Conservation (phyloP, 2,329 filamentous ascomycete species). For the Dothistroma pini region DNA sequence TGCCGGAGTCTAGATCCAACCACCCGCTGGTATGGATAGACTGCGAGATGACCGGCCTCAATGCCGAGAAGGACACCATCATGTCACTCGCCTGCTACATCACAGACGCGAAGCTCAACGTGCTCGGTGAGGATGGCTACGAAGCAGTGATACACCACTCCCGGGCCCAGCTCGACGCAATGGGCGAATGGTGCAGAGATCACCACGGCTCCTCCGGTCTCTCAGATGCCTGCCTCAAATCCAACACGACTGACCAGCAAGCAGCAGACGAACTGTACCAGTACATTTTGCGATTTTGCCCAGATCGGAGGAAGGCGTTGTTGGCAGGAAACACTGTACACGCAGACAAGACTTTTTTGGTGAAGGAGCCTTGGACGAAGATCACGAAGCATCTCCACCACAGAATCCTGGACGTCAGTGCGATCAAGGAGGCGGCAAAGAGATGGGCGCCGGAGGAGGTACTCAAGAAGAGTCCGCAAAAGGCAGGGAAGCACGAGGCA, state of each 20-base stretch:
- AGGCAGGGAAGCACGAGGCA: slow-evolving; percentile 76
- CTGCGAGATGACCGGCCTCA: slow-evolving; percentile 88
- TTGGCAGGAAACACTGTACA: slow-evolving; percentile 93
- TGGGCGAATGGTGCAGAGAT: slow-evolving; percentile 84
- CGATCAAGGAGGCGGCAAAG: slow-evolving; percentile 82
- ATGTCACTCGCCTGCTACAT: slow-evolving; percentile 44
- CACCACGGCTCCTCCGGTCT: slow-evolving; percentile 81
- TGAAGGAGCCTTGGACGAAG: slow-evolving; percentile 66
- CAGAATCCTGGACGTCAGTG: slow-evolving; percentile 86
- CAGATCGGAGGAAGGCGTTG: slow-evolving; percentile 62
- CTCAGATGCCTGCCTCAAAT: slow-evolving; percentile 69
- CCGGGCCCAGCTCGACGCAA: slow-evolving; percentile 65
- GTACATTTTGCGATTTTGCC: slow-evolving; percentile 73
- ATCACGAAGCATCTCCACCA: slow-evolving; percentile 80
- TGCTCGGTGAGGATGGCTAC: slow-evolving; percentile 74
- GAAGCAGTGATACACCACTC: slow-evolving; percentile 74
- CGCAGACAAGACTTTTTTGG: slow-evolving; percentile 78
- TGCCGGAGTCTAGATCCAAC: slow-evolving; percentile 49
- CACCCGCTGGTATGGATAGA: slow-evolving; percentile 85
- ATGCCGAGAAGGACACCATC: slow-evolving; percentile 39
- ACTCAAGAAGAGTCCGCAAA: slow-evolving; percentile 61
- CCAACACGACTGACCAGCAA: slow-evolving; percentile 65
- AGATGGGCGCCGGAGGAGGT: slow-evolving; percentile 70
- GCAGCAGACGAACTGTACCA: slow-evolving; percentile 70
- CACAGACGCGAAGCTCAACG: slow-evolving; percentile 72